A percentile compares a stretch with the other conserved stretches of the same genome.
These are phyloP conservation scores for Ceratocystis diversiconidia DNA, from an alignment of 2,329 filamentous ascomycete species.

Conservation along the genomic window DNA sequence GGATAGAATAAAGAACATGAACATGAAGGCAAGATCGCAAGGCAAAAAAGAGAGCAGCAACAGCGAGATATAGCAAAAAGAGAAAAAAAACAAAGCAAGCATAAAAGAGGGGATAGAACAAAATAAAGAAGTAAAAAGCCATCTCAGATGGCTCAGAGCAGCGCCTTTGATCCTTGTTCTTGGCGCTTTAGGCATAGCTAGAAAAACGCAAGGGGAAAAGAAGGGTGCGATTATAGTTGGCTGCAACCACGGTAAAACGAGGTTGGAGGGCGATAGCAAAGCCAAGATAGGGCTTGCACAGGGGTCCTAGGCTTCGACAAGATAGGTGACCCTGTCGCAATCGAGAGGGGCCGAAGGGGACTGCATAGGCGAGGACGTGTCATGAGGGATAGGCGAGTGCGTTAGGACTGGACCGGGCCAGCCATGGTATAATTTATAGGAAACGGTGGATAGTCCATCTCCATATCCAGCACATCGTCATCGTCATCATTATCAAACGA, in stretches of 20 bases:
- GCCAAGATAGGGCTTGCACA: no score
- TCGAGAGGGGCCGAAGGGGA: no score
- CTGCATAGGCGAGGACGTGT: no score
- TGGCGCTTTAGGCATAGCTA: neutral
- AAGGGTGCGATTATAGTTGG: neutral
- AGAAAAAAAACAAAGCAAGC: neutral
- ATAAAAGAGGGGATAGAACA: conserved; percentile 16
- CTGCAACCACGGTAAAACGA: no score
- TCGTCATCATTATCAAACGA: conserved; percentile 34
- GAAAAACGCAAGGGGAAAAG: neutral
- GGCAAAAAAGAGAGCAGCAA: neutral
- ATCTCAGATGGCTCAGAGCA: neutral
- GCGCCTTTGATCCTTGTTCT: neutral
- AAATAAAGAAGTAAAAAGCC: neutral
- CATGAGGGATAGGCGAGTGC: no score
- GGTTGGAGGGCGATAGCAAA: no score
- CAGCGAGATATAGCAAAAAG: neutral
- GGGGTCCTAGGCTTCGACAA: no score
- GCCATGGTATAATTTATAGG: conserved; percentile 23
- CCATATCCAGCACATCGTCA: conserved; percentile 27
- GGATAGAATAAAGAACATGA: neutral
- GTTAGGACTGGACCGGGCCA: neutral
- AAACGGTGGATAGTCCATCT: conserved; percentile 28
- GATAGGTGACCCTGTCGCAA: no score
- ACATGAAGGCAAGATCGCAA: neutral